phyloP scores from a whole-genome alignment of 2,329 filamentous ascomycete species.

The Ophioceras dolichostomum region DNA sequence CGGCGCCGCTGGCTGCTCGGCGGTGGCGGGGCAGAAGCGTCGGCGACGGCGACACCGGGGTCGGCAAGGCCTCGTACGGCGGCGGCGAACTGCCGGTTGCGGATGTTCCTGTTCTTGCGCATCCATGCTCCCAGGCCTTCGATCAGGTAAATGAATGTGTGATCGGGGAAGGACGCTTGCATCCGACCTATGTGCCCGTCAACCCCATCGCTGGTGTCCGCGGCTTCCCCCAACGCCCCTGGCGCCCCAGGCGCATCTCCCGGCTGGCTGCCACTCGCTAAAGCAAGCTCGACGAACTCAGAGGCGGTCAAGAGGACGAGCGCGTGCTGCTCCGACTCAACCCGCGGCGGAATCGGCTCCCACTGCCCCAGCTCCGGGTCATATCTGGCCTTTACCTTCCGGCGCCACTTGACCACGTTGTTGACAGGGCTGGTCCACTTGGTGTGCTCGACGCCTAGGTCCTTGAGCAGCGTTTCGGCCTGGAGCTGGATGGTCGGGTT shows the following conservation, averaged over 20 bases:
- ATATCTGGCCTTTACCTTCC: slow-evolving; percentile 52
- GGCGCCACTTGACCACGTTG: slow-evolving; percentile 53
- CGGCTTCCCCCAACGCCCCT: background rate
- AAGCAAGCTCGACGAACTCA: slow-evolving; percentile 51
- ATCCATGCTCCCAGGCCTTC: slow-evolving; percentile 57
- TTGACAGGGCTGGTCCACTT: slow-evolving; percentile 32
- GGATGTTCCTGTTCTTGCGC: slow-evolving; percentile 53
- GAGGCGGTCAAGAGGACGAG: slow-evolving; percentile 49
- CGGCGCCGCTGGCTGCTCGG: slow-evolving; percentile 14
- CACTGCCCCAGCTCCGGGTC: slow-evolving; percentile 49
- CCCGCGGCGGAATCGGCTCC: slow-evolving; percentile 44
- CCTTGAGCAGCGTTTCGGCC: slow-evolving; percentile 34
- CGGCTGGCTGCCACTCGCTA: slow-evolving; percentile 13
- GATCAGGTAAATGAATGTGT: slow-evolving; percentile 56
- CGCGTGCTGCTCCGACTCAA: slow-evolving; percentile 46
- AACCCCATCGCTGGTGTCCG: slow-evolving; percentile 18
- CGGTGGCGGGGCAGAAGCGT: slow-evolving; percentile 1
- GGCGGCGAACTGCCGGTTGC: slow-evolving; percentile 56
- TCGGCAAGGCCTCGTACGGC: slow-evolving; percentile 41
- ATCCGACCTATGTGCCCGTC: slow-evolving; percentile 46
- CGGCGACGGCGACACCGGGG: slow-evolving; percentile 9
- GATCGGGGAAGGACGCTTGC: slow-evolving; percentile 35
- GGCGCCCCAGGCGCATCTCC: background rate
- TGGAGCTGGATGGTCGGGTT: slow-evolving; percentile 31
- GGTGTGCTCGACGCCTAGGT: slow-evolving; percentile 33